Evolutionary conservation across 805 yeast species (phyloP), one percentile per base, ranked within the genome.

Genomic region (Nakazawaea sp.): DNA sequence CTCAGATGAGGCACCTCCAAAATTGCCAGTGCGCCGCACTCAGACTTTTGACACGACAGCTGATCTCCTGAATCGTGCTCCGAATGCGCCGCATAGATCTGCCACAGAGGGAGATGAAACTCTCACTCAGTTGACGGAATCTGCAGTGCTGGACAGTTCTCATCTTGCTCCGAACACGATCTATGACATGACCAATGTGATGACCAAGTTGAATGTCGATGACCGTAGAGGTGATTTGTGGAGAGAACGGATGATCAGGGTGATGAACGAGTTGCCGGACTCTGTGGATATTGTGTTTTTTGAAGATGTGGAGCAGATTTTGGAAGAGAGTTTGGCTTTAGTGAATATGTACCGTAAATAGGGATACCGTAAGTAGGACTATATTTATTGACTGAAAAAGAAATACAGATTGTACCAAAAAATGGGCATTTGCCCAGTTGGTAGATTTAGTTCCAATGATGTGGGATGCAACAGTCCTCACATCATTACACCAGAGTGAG

Each of bases 151-250:
- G 17, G 42, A 39, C 23, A 30, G 39, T 21, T 7, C 44, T 4
- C 39, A 38, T 15, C 27, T 36, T 17, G 32, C 40, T 17, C 40
- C 40, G 10, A 39, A 38, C 23, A 20, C 36, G 10, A 19, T 29
- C 16, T 29, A 19, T 10, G 30, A 33, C 24, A 18, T 27, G 21
- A 15, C 32, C 11, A 33, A 33, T 23, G 35, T 38, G 56, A 52
- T 42, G 52, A 51, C 33, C 20, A 25, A 48, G 47, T 13, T 42
- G 41, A 44, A 51, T 44, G 37, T 34, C 16, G 51, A 60, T 12
- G 84, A 77, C 45, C 73, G 67, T 40, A 68, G 62, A 31, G 66
- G 67, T 18, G 78, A 73, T 16, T 46, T 61, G 15, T 81, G 89
- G 89, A 68, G 66, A 38, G 58, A 59, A 23, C 62, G 86, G 30